These are phyloP conservation scores for Paraphoma sp. DNA, from an alignment of 2,329 filamentous ascomycete species.

Conservation along the genomic window DNA sequence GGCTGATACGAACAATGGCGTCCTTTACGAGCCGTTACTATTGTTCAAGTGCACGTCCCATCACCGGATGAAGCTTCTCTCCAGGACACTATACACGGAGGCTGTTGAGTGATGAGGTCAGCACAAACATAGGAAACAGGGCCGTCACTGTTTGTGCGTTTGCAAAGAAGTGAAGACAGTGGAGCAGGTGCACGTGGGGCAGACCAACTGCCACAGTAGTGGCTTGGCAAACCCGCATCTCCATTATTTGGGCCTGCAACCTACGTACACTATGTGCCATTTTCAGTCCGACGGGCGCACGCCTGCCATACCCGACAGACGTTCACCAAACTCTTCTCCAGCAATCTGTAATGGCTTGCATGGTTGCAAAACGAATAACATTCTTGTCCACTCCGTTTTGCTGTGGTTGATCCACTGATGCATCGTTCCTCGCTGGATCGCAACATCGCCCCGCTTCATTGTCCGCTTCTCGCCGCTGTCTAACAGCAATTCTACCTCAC, in stretches of 20 bases:
- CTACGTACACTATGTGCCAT: too few species aligned
- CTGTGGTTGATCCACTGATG: slow-evolving; percentile 49
- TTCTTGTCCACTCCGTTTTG: slow-evolving; percentile 42
- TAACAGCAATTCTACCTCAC: slow-evolving; percentile 47
- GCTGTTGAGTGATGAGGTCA: neutral
- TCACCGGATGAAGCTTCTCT: slow-evolving; percentile 13
- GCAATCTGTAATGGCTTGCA: slow-evolving; percentile 42
- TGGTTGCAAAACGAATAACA: slow-evolving; percentile 48
- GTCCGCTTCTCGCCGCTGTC: slow-evolving; percentile 47
- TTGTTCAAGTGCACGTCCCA: slow-evolving; percentile 28
- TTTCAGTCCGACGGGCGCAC: slow-evolving; percentile 43
- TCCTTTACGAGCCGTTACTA: slow-evolving; percentile 28
- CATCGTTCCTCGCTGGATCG: slow-evolving; percentile 50
- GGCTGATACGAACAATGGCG: slow-evolving; percentile 33
- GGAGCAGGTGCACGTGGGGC: slow-evolving; percentile 18
- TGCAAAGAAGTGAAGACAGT: neutral
- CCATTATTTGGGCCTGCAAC: too few species aligned
- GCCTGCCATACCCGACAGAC: slow-evolving; percentile 44
- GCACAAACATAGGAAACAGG: neutral
- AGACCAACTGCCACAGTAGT: too few species aligned
- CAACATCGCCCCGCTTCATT: slow-evolving; percentile 48
- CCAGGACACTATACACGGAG: slow-evolving; percentile 5
- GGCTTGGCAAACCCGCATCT: too few species aligned
- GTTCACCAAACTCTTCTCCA: slow-evolving; percentile 40
- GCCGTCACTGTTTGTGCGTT: too few species aligned